phyloP scores from a whole-genome alignment of 768 basidiomycete genomes.

The Lactarius psammicola region DNA sequence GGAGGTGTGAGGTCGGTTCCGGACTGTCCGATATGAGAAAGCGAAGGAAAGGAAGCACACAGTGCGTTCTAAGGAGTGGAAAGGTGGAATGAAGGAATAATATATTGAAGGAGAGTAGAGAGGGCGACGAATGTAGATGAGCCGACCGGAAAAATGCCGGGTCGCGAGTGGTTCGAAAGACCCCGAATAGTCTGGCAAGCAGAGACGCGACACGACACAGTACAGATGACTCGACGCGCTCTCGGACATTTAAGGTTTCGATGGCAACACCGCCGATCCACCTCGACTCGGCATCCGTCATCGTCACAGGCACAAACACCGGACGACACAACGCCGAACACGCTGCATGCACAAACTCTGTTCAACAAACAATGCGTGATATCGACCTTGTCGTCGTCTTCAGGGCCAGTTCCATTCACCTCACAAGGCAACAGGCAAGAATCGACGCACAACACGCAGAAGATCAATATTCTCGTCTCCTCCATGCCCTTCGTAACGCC shows the following conservation, averaged over 20 bases:
- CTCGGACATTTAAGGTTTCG: not conserved
- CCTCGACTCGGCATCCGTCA: not conserved
- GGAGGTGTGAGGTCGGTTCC: not conserved
- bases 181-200: too few relatives aligned
- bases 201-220: too few relatives aligned
- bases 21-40: not conserved
- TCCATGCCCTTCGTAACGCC: conserved; percentile 57
- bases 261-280: not conserved
- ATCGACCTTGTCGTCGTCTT: conserved; percentile 78
- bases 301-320: not conserved
- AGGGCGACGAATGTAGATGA: not conserved
- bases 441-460: conserved; percentile 64
- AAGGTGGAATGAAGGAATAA: conserved; percentile 5
- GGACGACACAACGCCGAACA: not conserved
- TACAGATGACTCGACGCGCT: too few relatives aligned
- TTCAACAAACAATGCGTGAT: conserved; percentile 42
- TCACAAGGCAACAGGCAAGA: conserved; percentile 61
- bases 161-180: too few relatives aligned
- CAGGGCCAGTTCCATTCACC: conserved; percentile 48
- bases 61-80: conserved; percentile 25
- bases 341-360: not conserved
- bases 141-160: conserved; percentile 1
- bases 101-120: conserved; percentile 4
- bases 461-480: conserved; percentile 64
- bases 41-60: conserved; percentile 17